Percentiles rank a stretch among this genome's conserved stretches.
Evolutionary conservation across 1,284 basidiomycete genomes (phyloP).

Genomic region (Bjerkandera adusta): DNA sequence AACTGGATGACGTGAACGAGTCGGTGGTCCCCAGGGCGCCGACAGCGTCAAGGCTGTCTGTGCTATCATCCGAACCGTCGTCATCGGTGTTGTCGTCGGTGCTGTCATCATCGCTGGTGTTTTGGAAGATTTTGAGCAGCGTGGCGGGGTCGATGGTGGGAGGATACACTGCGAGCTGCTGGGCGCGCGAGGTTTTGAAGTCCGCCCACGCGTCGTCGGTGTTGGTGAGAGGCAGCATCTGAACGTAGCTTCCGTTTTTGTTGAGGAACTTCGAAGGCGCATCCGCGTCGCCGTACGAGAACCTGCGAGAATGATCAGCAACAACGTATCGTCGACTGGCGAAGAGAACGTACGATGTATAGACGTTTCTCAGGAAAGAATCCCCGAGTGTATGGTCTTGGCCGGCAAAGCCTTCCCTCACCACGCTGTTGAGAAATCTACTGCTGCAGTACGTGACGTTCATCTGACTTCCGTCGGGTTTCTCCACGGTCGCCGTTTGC

Average conservation of each 20-base stretch:
- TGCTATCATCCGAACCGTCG: no score
- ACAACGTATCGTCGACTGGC: no score
- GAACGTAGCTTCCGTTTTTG: constrained; percentile 30
- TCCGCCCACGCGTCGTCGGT: constrained; percentile 17
- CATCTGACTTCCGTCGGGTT: constrained; percentile 13
- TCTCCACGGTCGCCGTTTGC: not conserved
- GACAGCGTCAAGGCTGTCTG: no score
- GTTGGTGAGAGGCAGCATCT: constrained; percentile 26
- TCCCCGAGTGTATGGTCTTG: constrained; percentile 37
- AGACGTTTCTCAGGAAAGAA: constrained; percentile 37
- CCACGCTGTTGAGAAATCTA: constrained; percentile 18
- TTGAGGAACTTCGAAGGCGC: constrained; percentile 20
- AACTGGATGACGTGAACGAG: not conserved
- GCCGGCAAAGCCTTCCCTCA: no score
- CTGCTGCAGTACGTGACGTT: constrained; percentile 22
- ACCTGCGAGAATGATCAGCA: constrained; percentile 4
- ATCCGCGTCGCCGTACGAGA: constrained; percentile 15
- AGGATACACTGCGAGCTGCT: constrained; percentile 4
- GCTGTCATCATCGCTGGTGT: no score
- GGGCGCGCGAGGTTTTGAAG: constrained; percentile 18
- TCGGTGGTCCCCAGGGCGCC: not conserved
- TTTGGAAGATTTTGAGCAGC: constrained; percentile 1
- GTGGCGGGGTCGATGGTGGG: not conserved
- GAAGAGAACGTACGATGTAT: constrained; percentile 33
- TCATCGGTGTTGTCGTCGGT: no score